phyloP scores from a whole-genome alignment of 305 asterid genomes.

The Fraxinus xanthoxyloides region DNA sequence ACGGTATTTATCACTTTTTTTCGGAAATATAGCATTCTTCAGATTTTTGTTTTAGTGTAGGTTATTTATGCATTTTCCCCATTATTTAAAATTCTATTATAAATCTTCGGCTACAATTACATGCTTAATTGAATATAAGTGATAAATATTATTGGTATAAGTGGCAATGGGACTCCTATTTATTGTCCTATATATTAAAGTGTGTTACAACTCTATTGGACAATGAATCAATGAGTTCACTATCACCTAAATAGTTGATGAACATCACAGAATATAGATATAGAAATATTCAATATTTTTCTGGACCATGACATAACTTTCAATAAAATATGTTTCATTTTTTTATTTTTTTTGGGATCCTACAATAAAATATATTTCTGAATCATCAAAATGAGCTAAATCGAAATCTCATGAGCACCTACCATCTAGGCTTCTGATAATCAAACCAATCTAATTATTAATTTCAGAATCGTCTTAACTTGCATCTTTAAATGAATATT shows the following conservation, averaged over 20 bases:
- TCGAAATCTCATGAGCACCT: not conserved
- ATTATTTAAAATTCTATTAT: not conserved
- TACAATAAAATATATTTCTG: not conserved
- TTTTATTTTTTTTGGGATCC: no score
- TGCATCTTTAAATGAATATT: not conserved
- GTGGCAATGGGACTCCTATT: no score
- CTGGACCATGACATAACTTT: not conserved
- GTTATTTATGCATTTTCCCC: not conserved
- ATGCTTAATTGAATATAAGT: no score
- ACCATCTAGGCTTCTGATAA: not conserved
- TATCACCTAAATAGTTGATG: not conserved
- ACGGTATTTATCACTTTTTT: no score
- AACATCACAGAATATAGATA: not conserved
- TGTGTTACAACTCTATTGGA: no score
- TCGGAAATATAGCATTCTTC: no score
- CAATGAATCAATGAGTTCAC: no score
- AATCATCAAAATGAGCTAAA: not conserved
- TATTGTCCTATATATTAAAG: not conserved
- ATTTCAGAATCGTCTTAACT: not conserved
- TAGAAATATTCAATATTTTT: not conserved
- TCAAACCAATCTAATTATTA: not conserved
- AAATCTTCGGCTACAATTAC: no score
- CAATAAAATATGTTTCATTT: not conserved
- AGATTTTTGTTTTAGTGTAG: no score
- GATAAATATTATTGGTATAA: not conserved